phyloP scores from a whole-genome alignment of 1,284 basidiomycete genomes.

The Irpex sp. region DNA sequence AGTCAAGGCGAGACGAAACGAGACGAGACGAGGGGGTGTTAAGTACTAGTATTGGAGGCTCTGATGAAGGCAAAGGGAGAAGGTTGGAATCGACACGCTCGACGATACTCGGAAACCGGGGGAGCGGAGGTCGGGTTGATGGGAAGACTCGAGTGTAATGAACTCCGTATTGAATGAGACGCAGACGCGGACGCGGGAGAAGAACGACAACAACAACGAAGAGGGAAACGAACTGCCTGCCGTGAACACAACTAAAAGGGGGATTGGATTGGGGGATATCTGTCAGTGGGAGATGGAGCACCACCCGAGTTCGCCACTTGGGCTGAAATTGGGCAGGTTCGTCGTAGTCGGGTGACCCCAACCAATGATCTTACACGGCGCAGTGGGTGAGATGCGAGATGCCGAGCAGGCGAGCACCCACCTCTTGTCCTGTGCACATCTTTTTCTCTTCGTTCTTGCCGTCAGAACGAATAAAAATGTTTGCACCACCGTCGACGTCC shows the following conservation, averaged over 20 bases:
- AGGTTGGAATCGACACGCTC: not conserved
- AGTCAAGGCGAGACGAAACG: not conserved
- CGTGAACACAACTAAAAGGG: no score
- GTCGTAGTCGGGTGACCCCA: not conserved
- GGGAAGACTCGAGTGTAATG: no score
- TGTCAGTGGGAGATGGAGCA: no score
- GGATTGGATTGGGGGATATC: not conserved
- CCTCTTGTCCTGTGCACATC: not conserved
- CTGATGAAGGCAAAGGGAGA: not conserved
- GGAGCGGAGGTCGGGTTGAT: no score
- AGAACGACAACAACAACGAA: no score
- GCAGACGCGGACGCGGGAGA: no score
- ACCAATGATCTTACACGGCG: not conserved
- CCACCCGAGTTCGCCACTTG: not conserved
- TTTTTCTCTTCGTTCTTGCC: not conserved
- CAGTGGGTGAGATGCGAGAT: not conserved
- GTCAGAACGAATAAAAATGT: not conserved
- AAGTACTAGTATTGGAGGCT: no score
- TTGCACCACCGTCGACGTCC: not conserved
- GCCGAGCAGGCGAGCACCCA: not conserved
- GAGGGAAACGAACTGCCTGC: no score
- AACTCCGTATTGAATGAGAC: no score
- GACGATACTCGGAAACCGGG: no score
- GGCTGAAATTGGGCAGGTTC: not conserved
- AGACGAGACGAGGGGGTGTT: not conserved